Conservation (phyloP, 2,329 filamentous ascomycete species). For the Pyrenophora graminea region DNA sequence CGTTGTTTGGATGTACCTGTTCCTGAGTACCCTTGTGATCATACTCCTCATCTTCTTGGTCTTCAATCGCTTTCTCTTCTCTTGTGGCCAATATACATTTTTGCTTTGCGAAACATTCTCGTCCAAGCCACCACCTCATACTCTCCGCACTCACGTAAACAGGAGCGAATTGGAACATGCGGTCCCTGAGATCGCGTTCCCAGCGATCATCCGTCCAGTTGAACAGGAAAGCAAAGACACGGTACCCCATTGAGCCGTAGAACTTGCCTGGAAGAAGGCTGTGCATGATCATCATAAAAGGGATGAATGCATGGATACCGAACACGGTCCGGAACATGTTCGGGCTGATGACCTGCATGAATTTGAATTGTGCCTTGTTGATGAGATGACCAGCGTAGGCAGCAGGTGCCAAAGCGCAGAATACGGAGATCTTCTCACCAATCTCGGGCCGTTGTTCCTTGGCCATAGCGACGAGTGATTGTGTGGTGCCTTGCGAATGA, state of each 20-base stretch:
- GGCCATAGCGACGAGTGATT: slow-evolving; percentile 84
- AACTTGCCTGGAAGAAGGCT: slow-evolving; percentile 64
- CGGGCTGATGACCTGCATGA: slow-evolving; percentile 81
- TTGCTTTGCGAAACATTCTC: slow-evolving; percentile 81
- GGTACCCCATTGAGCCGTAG: slow-evolving; percentile 84
- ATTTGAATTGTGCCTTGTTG: slow-evolving; percentile 86
- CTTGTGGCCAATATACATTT: slow-evolving; percentile 84
- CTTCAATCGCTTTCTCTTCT: slow-evolving; percentile 68
- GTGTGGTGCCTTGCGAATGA: slow-evolving; percentile 89
- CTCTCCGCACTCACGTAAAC: slow-evolving; percentile 87
- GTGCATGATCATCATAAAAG: slow-evolving; percentile 89
- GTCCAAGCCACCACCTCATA: slow-evolving; percentile 94
- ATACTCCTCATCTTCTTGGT: slow-evolving; percentile 51
- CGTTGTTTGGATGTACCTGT: slow-evolving; percentile 12
- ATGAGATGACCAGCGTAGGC: slow-evolving; percentile 88
- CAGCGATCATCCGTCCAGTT: slow-evolving; percentile 83
- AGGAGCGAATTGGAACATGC: slow-evolving; percentile 90
- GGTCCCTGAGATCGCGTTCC: slow-evolving; percentile 76
- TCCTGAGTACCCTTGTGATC: slow-evolving; percentile 24
- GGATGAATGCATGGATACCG: slow-evolving; percentile 91
- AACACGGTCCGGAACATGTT: slow-evolving; percentile 79
- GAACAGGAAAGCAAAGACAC: slow-evolving; percentile 87
- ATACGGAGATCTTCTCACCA: slow-evolving; percentile 80
- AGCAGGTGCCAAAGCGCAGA: slow-evolving; percentile 88
- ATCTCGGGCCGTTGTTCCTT: slow-evolving; percentile 88